These are phyloP conservation scores for Cytospora chrysosperma DNA, from an alignment of 2,329 filamentous ascomycete species.

Conservation along the genomic window DNA sequence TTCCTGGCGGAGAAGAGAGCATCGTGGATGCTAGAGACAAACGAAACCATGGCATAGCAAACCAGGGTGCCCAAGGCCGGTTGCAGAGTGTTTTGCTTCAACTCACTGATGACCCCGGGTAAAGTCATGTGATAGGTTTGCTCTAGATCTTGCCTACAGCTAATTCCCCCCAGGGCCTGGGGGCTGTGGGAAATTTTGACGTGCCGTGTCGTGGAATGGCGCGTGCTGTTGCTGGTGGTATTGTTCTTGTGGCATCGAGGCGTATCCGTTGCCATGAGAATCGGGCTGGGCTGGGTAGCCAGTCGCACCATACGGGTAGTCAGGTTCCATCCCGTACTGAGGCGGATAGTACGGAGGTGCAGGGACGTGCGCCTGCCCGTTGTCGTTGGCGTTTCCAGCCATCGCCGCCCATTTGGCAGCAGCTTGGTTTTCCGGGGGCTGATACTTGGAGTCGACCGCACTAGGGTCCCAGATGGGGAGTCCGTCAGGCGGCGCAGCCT, in stretches of 20 bases:
- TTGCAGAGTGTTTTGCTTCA: neutral
- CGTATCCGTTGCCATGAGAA: neutral
- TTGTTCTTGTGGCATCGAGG: slow-evolving; percentile 3
- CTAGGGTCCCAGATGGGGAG: slow-evolving; percentile 59
- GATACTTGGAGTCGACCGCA: slow-evolving; percentile 33
- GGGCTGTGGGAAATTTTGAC: neutral
- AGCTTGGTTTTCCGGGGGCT: slow-evolving; percentile 39
- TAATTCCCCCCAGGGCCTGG: neutral
- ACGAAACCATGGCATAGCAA: neutral
- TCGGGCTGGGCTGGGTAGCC: slow-evolving; percentile 4
- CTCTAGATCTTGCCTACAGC: neutral
- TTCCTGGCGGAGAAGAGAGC: neutral
- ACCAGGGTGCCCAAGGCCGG: neutral
- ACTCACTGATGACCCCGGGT: neutral
- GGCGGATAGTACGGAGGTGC: neutral
- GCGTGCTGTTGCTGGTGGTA: slow-evolving; percentile 10
- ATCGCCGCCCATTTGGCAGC: slow-evolving; percentile 30
- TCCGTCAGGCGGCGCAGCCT: slow-evolving; percentile 60
- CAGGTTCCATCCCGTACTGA: neutral
- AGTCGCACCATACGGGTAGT: neutral
- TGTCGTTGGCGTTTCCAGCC: slow-evolving; percentile 24
- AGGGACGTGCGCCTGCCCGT: neutral
- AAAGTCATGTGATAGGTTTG: neutral
- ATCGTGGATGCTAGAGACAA: neutral
- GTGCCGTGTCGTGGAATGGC: too few relatives aligned